A percentile compares a stretch with the other conserved stretches of the same genome.
Evolutionary conservation across 2,329 filamentous ascomycete genomes (phyloP).

Genomic region (Scedosporium dehoogii): DNA sequence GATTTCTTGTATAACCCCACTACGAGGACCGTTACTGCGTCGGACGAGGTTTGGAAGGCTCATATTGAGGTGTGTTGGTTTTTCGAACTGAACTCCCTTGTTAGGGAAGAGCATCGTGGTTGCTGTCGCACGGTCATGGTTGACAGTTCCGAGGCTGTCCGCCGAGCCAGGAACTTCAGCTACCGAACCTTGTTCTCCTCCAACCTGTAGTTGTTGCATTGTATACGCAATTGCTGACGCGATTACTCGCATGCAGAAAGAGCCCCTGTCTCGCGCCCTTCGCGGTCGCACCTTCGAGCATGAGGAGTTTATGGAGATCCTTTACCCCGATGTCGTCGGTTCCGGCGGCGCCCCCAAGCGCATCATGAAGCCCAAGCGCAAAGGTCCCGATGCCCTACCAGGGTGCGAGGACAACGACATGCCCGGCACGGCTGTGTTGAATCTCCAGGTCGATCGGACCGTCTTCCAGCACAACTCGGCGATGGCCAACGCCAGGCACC

Average conservation of each 20-base stretch:
- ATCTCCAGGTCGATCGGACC: conserved; percentile 27
- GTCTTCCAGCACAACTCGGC: conserved; percentile 9
- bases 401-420: conserved; percentile 35
- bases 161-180: neutral
- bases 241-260: conserved; percentile 29
- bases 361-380: conserved; percentile 44
- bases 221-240: neutral
- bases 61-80: conserved; percentile 42
- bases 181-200: neutral
- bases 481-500: conserved; percentile 7
- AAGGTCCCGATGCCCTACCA: conserved; percentile 34
- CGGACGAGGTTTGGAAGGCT: conserved; percentile 45
- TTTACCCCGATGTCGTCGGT: conserved; percentile 50
- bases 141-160: neutral
- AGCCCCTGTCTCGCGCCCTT: conserved; percentile 46
- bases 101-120: neutral
- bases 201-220: neutral
- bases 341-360: conserved; percentile 50
- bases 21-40: conserved; percentile 41
- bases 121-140: neutral
- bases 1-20: conserved; percentile 44
- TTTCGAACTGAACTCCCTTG: too few relatives aligned
- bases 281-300: conserved; percentile 49
- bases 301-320: conserved; percentile 49
- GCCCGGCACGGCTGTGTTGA: conserved; percentile 36